These are phyloP conservation scores for Fusarium incarnatum DNA, from an alignment of 2,329 filamentous ascomycete species.

Conservation along the genomic window DNA sequence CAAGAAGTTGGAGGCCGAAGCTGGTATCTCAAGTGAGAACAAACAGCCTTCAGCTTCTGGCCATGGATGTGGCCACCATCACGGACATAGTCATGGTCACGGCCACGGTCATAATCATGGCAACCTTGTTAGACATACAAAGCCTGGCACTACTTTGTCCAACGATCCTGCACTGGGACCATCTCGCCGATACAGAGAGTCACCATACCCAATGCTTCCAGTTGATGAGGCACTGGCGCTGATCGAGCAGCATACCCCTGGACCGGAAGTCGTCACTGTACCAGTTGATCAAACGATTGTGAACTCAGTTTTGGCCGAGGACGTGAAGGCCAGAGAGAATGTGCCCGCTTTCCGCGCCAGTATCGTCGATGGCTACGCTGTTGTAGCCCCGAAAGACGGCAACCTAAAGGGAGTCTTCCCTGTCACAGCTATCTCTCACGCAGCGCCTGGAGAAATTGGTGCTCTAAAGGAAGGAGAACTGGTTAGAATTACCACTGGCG, in stretches of 20 bases:
- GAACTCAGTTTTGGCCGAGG: slow-evolving; percentile 83
- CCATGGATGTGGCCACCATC: slow-evolving; percentile 65
- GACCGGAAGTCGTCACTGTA: slow-evolving; percentile 65
- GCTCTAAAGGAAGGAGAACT: slow-evolving; percentile 79
- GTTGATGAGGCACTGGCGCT: slow-evolving; percentile 82
- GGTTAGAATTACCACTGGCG: slow-evolving; percentile 93
- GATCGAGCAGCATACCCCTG: slow-evolving; percentile 79
- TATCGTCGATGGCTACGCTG: slow-evolving; percentile 96
- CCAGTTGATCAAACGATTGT: slow-evolving; percentile 75
- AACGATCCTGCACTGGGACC: slow-evolving; percentile 71
- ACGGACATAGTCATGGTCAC: slow-evolving; percentile 68
- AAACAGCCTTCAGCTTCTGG: slow-evolving; percentile 49
- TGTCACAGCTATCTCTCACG: slow-evolving; percentile 88
- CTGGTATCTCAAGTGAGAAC: slow-evolving; percentile 66
- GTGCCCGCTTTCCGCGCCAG: slow-evolving; percentile 96
- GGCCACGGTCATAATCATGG: slow-evolving; percentile 67
- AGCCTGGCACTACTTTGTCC: slow-evolving; percentile 67
- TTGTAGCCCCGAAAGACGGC: slow-evolving; percentile 73
- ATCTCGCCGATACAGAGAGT: slow-evolving; percentile 81
- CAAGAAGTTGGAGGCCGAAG: slow-evolving; percentile 85
- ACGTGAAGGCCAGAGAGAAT: slow-evolving; percentile 81
- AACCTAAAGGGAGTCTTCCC: slow-evolving; percentile 84
- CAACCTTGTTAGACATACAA: slow-evolving; percentile 78
- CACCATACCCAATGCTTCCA: slow-evolving; percentile 91
- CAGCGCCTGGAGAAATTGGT: slow-evolving; percentile 75